Base-by-base conservation (phyloP, 108 stramenopile genomes). In the Nitzschia palea region DNA sequence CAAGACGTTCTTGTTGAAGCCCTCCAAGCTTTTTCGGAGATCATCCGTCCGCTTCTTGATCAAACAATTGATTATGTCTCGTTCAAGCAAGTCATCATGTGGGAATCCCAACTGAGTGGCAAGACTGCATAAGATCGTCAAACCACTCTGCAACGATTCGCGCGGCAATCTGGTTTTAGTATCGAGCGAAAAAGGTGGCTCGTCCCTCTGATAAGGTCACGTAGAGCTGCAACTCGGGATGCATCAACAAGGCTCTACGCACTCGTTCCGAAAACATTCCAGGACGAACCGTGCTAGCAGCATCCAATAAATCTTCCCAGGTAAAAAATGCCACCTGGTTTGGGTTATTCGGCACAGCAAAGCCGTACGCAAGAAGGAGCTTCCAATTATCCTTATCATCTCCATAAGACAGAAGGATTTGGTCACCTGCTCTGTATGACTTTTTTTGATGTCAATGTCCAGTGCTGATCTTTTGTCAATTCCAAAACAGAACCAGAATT, bases 271-370 rank as follows among this genome's bases (percentile, higher is more conserved):
- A 14, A 60, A 77, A 77, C 29, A 69, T 42, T 31, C 31, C 20
- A n/a, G 76, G 76, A 1, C 76, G 68, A n/a, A 65, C 63, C 3
- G 14, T 15, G 17, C 60, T 35, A 12, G 62, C 67, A 4, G 76
- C 76, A 33, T 77, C 67, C 63, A 77, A 64, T 4, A 77, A 40
- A 64, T 77, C 76, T 32, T 70, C 29, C 67, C 67, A 69, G 10
- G 61, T 68, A 43, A 52, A 77, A 57, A 67, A 70, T 30, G 69
- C 51, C n/a, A 77, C 22, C 9, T 20, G 32, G 27, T 61, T 55
- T 8, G 60, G 65, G 54, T 61, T 62, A 25, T 57, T 47, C 14
- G 32, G 33, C 1, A 64, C 33, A 9, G 48, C 34, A 65, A 78
- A 71, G 8, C 77, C 77, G 35, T 78, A 71, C 8, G 70, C 63